phyloP scores from a whole-genome alignment of 345 rosid genomes.

The Eucalyptus erythrocorys region DNA sequence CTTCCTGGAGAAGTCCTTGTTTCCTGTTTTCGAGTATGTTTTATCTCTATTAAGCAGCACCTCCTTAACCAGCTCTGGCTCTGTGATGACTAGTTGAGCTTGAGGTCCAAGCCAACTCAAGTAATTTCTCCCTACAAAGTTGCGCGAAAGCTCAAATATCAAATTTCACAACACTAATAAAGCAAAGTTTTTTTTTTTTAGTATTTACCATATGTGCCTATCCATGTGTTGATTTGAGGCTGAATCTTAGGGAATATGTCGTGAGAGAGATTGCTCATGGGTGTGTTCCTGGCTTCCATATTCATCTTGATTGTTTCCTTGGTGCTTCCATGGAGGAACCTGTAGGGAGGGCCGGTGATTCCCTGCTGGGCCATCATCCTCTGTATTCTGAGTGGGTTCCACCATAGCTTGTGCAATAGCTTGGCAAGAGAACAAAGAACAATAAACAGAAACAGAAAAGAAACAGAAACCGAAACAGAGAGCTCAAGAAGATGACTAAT shows the following conservation, averaged over 20 bases:
- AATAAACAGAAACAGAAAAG: background rate
- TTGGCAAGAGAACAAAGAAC: background rate
- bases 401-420: conserved; percentile 1
- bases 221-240: background rate
- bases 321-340: conserved; percentile 2
- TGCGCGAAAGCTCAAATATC: background rate
- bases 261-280: background rate
- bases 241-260: background rate
- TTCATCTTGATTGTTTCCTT: background rate
- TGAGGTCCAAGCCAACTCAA: conserved; percentile 19
- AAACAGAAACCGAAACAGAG: background rate
- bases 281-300: background rate
- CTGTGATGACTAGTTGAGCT: conserved; percentile 21
- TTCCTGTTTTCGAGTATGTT: background rate
- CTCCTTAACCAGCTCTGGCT: conserved; percentile 26
- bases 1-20: background rate
- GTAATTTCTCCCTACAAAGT: conserved; percentile 15
- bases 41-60: conserved; percentile 18
- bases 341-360: background rate
- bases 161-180: background rate
- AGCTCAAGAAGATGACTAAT: background rate
- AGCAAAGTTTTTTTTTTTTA: background rate
- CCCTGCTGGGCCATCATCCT: conserved; percentile 2
- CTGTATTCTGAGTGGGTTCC: background rate
- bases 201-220: background rate